Evolutionary conservation across 805 yeast genomes (phyloP).

Genomic region (Candida endomychidarum): DNA sequence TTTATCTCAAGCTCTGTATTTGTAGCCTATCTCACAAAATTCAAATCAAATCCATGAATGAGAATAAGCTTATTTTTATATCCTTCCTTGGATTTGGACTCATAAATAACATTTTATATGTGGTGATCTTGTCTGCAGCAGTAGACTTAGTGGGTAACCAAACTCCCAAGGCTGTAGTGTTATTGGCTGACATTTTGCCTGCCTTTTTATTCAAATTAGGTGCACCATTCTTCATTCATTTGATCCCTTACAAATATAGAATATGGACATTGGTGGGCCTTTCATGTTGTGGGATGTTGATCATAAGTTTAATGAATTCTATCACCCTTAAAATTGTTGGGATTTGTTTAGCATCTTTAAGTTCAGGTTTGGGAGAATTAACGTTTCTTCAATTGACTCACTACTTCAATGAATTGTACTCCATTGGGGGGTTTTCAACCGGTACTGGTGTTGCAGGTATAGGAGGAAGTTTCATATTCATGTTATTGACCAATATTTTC

Average conservation of each 20-base stretch:
- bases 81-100: conserved; percentile 85
- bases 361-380: conserved; percentile 89
- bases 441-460: conserved; percentile 98
- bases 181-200: conserved; percentile 85
- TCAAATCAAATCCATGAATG: conserved; percentile 1
- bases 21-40: too few species aligned
- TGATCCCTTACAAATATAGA: conserved; percentile 56
- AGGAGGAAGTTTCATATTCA: conserved; percentile 70
- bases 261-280: conserved; percentile 54
- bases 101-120: conserved; percentile 84
- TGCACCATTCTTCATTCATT: conserved; percentile 80
- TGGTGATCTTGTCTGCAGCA: conserved; percentile 89
- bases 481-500: conserved; percentile 71
- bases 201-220: conserved; percentile 66
- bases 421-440: conserved; percentile 84
- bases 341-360: conserved; percentile 71
- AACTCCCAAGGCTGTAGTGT: conserved; percentile 81
- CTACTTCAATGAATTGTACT: conserved; percentile 51
- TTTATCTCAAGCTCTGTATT: too few species aligned
- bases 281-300: conserved; percentile 73
- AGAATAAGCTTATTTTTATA: conserved; percentile 28
- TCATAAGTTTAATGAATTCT: conserved; percentile 48
- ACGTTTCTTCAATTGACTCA: conserved; percentile 88
- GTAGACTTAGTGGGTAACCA: conserved; percentile 82
- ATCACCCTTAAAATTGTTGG: conserved; percentile 57